Evolutionary conservation across 140 eudicot genomes (phyloP), one percentile per base, ranked within the genome.

Genomic region (Bidens hawaiensis): DNA sequence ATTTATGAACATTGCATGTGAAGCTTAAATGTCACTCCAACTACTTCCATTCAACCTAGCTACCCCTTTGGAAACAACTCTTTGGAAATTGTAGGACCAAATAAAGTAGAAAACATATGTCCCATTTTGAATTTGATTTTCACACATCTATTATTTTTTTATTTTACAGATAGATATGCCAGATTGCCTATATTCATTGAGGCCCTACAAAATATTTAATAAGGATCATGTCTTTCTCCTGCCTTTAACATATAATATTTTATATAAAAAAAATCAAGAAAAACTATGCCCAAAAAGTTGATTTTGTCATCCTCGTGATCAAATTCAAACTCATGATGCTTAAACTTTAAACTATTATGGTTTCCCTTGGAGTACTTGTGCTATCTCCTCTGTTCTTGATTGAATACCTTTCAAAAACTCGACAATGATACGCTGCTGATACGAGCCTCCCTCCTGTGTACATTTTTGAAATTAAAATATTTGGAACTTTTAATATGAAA

Each of bases 381-480:
- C 75, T 43, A 83, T 67, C 54, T 88, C 95, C 66, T 82, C 93
- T 25, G 81, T 80, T 81, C 99, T 88, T 43, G 89, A 75, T 36
- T 84, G 93, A 26, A 93, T 81, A 70, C 95, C 96, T 75, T 82
- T 88, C 15, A 93, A 77, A 57, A 80, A 93, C 78, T 93, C 99
- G 5, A 74, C 69, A 38, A 85, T 85, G 19, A 93, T 51, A 15
- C 99, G 95, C 70, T 93, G 96, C 79, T 88, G 87, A 73, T 93
- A 93, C n/a, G 96, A 93, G 45, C 96, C 96, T 76, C 95, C 95
- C 63, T 82, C 95, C 98, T 91, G 89, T 64, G 22, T 21, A 58
- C 43, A 43, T 46, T 40, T 21, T 47, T 27, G 30, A 57, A 6
- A n/a, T 15, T 1, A 16, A 18, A 16, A 21, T 1, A 3, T n/a